phyloP scores from a whole-genome alignment of 2,329 filamentous ascomycete genomes.

The Coniochaeta pulveracea region DNA sequence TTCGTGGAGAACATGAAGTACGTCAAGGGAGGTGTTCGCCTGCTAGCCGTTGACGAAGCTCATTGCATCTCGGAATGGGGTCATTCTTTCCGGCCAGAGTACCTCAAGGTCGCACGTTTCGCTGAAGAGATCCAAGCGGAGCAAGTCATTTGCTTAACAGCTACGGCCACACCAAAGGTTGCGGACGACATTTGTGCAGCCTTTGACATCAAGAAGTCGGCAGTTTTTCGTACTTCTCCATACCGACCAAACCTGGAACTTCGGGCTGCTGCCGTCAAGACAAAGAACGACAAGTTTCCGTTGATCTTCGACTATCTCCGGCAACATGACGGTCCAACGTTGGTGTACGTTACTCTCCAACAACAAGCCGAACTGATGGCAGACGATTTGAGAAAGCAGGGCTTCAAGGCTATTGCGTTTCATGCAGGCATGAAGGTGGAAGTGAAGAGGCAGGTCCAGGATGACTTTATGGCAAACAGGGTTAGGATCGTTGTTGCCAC shows the following conservation, averaged over 20 bases:
- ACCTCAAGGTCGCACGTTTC: conserved; percentile 36
- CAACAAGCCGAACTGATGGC: conserved; percentile 34
- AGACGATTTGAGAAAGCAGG: conserved; percentile 19
- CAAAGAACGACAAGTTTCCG: conserved; percentile 31
- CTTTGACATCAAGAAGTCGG: conserved; percentile 35
- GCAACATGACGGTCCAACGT: conserved; percentile 39
- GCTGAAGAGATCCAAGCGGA: conserved; percentile 43
- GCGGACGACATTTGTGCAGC: conserved; percentile 39
- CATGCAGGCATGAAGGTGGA: conserved; percentile 38
- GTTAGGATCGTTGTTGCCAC: conserved; percentile 39
- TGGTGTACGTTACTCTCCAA: conserved; percentile 51
- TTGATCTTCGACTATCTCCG: conserved; percentile 35
- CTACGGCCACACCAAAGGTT: conserved; percentile 46
- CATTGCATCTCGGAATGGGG: conserved; percentile 46
- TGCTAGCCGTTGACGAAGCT: conserved; percentile 47
- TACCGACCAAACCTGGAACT: conserved; percentile 48
- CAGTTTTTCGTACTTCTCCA: conserved; percentile 46
- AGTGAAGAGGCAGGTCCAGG: conserved; percentile 33
- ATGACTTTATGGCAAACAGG: conserved; percentile 35
- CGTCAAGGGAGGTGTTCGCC: conserved; percentile 41
- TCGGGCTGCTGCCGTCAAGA: conserved; percentile 30
- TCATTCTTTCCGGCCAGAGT: conserved; percentile 17
- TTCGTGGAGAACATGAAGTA: conserved; percentile 44
- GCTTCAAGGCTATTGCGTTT: conserved; percentile 31
- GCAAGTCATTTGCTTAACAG: conserved; percentile 47